phyloP scores from a whole-genome alignment of 169 alveolate genomes.

The Babesia bigemina region DNA sequence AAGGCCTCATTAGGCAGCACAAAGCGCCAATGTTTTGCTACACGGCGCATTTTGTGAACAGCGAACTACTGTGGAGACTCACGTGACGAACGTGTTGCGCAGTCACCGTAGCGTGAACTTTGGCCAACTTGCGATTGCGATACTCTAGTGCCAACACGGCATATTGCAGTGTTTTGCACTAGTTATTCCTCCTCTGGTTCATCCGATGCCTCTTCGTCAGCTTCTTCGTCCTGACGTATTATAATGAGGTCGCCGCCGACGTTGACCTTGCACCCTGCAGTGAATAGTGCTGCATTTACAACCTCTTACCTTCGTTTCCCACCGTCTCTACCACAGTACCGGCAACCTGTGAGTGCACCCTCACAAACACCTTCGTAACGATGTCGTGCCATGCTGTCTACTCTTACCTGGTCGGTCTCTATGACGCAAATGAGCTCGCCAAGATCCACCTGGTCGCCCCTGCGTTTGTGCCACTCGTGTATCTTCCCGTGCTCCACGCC shows the following conservation, averaged over 20 bases:
- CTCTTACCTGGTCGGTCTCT: conserved; percentile 61
- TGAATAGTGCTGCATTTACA: neutral
- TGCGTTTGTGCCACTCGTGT: conserved; percentile 50
- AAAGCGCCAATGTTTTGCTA: neutral
- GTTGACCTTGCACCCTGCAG: conserved; percentile 36
- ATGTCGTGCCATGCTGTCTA: neutral
- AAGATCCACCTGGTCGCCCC: conserved; percentile 52
- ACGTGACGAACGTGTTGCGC: no score
- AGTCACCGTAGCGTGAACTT: no score
- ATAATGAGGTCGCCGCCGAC: conserved; percentile 48
- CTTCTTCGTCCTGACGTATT: conserved; percentile 10
- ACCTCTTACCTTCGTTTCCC: conserved; percentile 41
- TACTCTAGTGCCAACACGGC: no score
- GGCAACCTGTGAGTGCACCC: conserved; percentile 60
- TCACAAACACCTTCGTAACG: conserved; percentile 35
- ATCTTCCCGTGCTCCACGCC: conserved; percentile 37
- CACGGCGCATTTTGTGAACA: no score
- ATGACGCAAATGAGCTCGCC: conserved; percentile 55
- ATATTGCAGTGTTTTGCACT: no score
- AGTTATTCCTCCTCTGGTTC: no score
- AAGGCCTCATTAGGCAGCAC: neutral
- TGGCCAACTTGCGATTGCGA: no score
- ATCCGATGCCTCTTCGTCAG: neutral
- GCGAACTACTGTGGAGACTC: no score
- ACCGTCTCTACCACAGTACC: conserved; percentile 53